A percentile compares a stretch with the other conserved stretches of the same genome.
Evolutionary conservation across 2,329 filamentous ascomycete genomes (phyloP).

Genomic region (Clonostachys rosea): DNA sequence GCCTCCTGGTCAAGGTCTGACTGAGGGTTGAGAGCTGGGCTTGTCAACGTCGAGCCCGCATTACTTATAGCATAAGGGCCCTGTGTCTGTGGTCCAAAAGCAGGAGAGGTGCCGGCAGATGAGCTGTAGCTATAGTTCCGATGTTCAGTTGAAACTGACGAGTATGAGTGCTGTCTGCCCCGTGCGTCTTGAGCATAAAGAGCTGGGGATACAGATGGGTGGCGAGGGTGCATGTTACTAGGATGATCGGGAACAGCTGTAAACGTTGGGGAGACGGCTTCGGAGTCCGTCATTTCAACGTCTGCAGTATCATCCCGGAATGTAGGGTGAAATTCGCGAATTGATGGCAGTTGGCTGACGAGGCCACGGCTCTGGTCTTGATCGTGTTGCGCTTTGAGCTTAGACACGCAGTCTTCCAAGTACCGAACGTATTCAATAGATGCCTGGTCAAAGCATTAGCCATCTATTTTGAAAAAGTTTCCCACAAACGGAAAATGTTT

Average conservation of each 20-base stretch:
- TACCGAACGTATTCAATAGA: slow-evolving; percentile 97
- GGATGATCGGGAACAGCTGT: slow-evolving; percentile 19
- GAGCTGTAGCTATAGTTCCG: slow-evolving; percentile 44
- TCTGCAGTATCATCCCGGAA: slow-evolving; percentile 31
- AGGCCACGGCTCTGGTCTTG: slow-evolving; percentile 17
- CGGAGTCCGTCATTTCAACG: slow-evolving; percentile 58
- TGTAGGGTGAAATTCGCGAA: slow-evolving; percentile 30
- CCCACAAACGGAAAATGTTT: slow-evolving; percentile 12
- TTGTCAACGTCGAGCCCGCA: slow-evolving; percentile 50
- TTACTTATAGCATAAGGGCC: slow-evolving; percentile 30
- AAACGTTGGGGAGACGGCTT: slow-evolving; percentile 41
- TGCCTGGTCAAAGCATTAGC: slow-evolving; percentile 48
- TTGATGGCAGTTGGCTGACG: slow-evolving; percentile 22
- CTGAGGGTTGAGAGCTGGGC: slow-evolving; percentile 51
- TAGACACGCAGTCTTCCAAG: slow-evolving; percentile 79
- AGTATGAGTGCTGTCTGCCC: slow-evolving; percentile 46
- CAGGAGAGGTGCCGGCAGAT: slow-evolving; percentile 47
- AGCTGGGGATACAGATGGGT: slow-evolving; percentile 48
- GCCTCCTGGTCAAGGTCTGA: slow-evolving; percentile 69
- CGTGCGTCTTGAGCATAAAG: slow-evolving; percentile 39
- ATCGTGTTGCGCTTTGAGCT: slow-evolving; percentile 62
- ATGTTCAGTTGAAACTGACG: slow-evolving; percentile 46
- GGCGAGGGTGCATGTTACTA: slow-evolving; percentile 18
- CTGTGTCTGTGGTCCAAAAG: slow-evolving; percentile 45
- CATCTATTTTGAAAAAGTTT: neutral